phyloP scores from a whole-genome alignment of 2,329 filamentous ascomycete genomes.

The Dactylellina haptotyla region DNA sequence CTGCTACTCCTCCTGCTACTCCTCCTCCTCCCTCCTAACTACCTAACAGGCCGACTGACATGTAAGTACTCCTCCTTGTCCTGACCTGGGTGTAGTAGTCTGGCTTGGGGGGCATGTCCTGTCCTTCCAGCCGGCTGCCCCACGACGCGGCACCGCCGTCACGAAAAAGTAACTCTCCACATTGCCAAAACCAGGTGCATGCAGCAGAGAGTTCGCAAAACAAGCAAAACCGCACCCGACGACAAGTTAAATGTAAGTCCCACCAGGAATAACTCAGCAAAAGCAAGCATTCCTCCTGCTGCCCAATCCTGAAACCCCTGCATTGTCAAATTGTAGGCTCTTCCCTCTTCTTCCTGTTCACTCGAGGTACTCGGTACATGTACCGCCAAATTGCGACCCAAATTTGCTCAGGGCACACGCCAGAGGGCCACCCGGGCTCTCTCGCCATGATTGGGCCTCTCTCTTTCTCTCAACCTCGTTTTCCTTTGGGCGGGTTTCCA shows the following conservation, averaged over 20 bases:
- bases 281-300: slow-evolving; percentile 16
- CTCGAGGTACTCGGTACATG: slow-evolving; percentile 51
- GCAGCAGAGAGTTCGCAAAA: slow-evolving; percentile 11
- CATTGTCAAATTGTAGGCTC: slow-evolving; percentile 51
- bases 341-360: slow-evolving; percentile 22
- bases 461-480: too few species aligned
- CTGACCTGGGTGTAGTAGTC: slow-evolving; percentile 2
- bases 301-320: slow-evolving; percentile 41
- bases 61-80: too few species aligned
- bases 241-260: not conserved
- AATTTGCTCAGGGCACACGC: slow-evolving; percentile 46
- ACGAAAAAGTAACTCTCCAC: slow-evolving; percentile 21
- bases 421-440: not conserved
- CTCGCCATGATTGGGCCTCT: slow-evolving; percentile 26
- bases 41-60: not conserved
- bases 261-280: slow-evolving; percentile 18
- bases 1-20: not conserved
- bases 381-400: slow-evolving; percentile 44
- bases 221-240: slow-evolving; percentile 42
- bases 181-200: slow-evolving; percentile 18
- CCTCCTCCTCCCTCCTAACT: slow-evolving; percentile 19
- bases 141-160: slow-evolving; percentile 35
- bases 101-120: slow-evolving; percentile 23
- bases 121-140: slow-evolving; percentile 28
- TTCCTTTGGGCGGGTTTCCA: too few species aligned